Evolutionary conservation across 805 yeast genomes (phyloP).

Genomic region (Naumovozyma castellii): DNA sequence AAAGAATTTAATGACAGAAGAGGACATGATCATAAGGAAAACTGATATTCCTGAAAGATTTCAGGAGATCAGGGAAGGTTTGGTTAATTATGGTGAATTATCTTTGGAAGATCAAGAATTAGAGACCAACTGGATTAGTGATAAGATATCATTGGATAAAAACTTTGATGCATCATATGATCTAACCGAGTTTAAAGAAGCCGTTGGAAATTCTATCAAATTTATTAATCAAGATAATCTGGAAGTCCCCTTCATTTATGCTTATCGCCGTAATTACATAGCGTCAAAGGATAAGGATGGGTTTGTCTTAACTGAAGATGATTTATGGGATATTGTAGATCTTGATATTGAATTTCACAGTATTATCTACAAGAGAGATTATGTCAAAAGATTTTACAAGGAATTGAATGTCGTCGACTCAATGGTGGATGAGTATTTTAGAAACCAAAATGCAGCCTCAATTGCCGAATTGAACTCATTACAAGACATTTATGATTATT

Average conservation of each 20-base stretch:
- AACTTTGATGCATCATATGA: conserved; percentile 31
- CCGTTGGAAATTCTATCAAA: conserved; percentile 63
- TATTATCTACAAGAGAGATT: conserved; percentile 60
- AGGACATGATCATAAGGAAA: conserved; percentile 77
- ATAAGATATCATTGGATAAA: conserved; percentile 51
- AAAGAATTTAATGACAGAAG: conserved; percentile 84
- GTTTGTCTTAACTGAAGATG: conserved; percentile 58
- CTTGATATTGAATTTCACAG: conserved; percentile 86
- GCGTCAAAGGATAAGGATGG: conserved; percentile 36
- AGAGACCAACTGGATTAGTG: conserved; percentile 78
- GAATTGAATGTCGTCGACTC: conserved; percentile 50
- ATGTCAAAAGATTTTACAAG: conserved; percentile 47
- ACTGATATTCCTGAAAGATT: conserved; percentile 88
- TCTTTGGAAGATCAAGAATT: conserved; percentile 55
- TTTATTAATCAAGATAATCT: conserved; percentile 66
- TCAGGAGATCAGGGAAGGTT: conserved; percentile 60
- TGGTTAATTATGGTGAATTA: conserved; percentile 56
- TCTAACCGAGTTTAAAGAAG: conserved; percentile 48
- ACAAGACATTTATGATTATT: conserved; percentile 79
- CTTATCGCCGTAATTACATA: conserved; percentile 84
- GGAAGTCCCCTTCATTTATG: conserved; percentile 94
- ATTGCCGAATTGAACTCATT: conserved; percentile 52
- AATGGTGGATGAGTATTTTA: conserved; percentile 46
- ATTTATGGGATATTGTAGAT: conserved; percentile 82
- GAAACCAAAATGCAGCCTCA: conserved; percentile 39